A percentile compares a stretch with the other conserved stretches of the same genome.
phyloP scores from a whole-genome alignment of 1,284 basidiomycete genomes.

The Peniophora sp. region DNA sequence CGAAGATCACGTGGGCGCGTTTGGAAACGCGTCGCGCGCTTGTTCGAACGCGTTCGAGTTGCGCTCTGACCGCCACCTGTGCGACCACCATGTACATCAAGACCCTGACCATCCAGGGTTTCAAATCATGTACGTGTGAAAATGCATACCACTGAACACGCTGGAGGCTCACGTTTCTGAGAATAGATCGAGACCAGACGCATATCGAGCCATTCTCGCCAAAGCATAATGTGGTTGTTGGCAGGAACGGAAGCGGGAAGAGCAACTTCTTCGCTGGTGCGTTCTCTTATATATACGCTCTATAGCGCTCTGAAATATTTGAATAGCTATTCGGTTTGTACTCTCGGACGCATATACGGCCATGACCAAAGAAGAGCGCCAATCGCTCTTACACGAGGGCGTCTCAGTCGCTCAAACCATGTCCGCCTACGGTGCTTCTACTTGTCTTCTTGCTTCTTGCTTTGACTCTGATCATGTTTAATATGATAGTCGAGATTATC shows the following conservation, averaged over 20 bases:
- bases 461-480: conserved; percentile 15
- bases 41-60: not conserved
- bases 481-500: conserved; percentile 63
- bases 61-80: not conserved
- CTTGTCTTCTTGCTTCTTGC: not conserved
- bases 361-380: conserved; percentile 90
- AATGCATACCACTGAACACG: too few species aligned
- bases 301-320: too few species aligned
- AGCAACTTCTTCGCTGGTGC: conserved; percentile 92
- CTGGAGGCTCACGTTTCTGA: too few species aligned
- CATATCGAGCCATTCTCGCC: conserved; percentile 80
- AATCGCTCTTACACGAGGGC: conserved; percentile 89
- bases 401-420: conserved; percentile 84
- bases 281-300: conserved; percentile 17
- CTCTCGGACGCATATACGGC: conserved; percentile 96
- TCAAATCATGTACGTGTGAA: conserved; percentile 81
- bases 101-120: conserved; percentile 90
- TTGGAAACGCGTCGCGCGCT: not conserved
- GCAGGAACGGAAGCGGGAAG: conserved; percentile 93
- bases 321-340: conserved; percentile 93
- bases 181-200: conserved; percentile 76
- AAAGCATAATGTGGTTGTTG: conserved; percentile 89
- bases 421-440: conserved; percentile 74
- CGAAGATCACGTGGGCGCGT: too few species aligned
- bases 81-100: conserved; percentile 68